Evolutionary conservation across 352 stramenopile species (phyloP).

Genomic region (Thalassiosira delicatula): DNA sequence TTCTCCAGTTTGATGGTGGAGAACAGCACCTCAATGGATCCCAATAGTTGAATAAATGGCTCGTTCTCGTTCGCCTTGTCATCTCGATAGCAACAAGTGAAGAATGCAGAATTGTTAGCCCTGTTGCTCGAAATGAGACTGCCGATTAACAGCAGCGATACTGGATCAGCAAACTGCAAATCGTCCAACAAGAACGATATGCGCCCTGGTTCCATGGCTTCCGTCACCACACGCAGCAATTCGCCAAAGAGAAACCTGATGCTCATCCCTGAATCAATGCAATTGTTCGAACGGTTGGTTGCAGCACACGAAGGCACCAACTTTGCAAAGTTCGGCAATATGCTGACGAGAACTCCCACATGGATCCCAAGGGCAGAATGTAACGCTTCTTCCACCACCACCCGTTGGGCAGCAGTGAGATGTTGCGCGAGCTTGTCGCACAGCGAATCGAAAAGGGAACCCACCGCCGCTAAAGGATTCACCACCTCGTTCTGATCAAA

Average conservation of each 20-base stretch:
- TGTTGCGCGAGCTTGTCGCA: not conserved
- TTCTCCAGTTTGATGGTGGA: slow-evolving; percentile 36
- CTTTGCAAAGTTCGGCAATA: not conserved
- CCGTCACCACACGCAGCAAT: slow-evolving; percentile 18
- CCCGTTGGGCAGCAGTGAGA: not conserved
- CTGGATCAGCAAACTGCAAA: slow-evolving; percentile 46
- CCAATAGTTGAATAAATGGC: slow-evolving; percentile 21
- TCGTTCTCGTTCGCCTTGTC: slow-evolving; percentile 20
- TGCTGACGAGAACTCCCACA: not conserved
- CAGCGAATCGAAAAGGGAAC: not conserved
- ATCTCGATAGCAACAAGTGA: slow-evolving; percentile 45
- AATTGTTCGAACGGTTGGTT: not conserved
- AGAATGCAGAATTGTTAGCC: slow-evolving; percentile 19
- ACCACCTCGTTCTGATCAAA: not conserved
- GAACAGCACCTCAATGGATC: slow-evolving; percentile 23
- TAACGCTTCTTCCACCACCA: not conserved
- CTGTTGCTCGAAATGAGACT: slow-evolving; percentile 18
- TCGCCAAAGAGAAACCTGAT: slow-evolving; percentile 27
- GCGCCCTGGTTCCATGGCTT: not conserved
- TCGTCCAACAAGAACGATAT: slow-evolving; percentile 52
- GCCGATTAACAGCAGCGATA: slow-evolving; percentile 31
- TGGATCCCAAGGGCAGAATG: not conserved
- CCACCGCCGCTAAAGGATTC: not conserved
- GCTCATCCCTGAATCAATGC: slow-evolving; percentile 17
- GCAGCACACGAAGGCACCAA: not conserved